phyloP scores from a whole-genome alignment of 441 rosid genomes.

The Geranium incanum region DNA sequence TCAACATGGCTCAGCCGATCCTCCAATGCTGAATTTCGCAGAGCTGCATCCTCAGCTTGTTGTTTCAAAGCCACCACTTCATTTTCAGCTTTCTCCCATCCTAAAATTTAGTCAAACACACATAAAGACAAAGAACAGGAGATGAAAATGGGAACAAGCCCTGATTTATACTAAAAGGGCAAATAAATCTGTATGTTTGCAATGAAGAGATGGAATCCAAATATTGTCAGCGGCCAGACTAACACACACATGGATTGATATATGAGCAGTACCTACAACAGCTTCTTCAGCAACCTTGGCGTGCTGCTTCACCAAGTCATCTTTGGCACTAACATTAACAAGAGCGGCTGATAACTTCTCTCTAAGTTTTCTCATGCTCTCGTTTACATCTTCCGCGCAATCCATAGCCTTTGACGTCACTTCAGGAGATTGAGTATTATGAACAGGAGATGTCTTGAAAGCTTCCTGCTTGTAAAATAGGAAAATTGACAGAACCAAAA shows the following conservation, averaged over 20 bases:
- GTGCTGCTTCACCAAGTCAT: slow-evolving; percentile 75
- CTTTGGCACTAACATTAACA: slow-evolving; percentile 54
- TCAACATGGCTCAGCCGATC: slow-evolving; percentile 73
- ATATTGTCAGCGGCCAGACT: too few species aligned
- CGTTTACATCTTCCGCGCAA: slow-evolving; percentile 46
- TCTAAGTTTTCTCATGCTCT: slow-evolving; percentile 40
- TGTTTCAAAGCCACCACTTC: slow-evolving; percentile 52
- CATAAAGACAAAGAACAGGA: not conserved
- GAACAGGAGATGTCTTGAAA: slow-evolving; percentile 31
- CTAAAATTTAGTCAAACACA: slow-evolving; percentile 28
- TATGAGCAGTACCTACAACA: slow-evolving; percentile 45
- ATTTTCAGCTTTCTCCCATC: slow-evolving; percentile 92
- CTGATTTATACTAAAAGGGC: not conserved
- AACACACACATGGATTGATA: too few species aligned
- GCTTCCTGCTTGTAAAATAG: slow-evolving; percentile 8
- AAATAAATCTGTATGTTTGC: not conserved
- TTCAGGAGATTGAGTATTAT: slow-evolving; percentile 53
- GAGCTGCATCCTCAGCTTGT: slow-evolving; percentile 52
- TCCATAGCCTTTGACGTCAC: slow-evolving; percentile 38
- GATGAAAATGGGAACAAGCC: not conserved
- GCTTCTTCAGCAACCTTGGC: slow-evolving; percentile 95
- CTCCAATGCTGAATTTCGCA: slow-evolving; percentile 53
- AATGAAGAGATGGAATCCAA: too few species aligned
- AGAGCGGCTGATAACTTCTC: slow-evolving; percentile 76
- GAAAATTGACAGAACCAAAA: slow-evolving; percentile 15